Conservation (phyloP, 2,329 filamentous ascomycete species). For the Trichothecium roseum region DNA sequence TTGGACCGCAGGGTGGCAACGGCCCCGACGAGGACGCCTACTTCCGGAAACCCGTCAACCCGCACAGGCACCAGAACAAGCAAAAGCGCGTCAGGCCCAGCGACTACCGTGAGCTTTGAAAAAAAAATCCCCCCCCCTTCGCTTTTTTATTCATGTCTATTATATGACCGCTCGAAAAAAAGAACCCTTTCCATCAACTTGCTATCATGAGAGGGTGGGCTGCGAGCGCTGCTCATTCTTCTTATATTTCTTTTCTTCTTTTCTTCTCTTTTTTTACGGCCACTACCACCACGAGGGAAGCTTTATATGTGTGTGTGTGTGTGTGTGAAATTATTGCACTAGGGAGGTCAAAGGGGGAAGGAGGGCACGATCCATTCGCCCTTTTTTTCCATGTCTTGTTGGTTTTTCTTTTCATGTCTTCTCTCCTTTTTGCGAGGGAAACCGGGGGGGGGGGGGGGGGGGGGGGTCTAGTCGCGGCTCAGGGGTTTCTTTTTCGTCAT, state of each 20-base stretch:
- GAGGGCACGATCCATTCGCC: too few species aligned
- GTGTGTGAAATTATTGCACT: too few species aligned
- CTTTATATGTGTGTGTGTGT: too few species aligned
- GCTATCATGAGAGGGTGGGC: too few species aligned
- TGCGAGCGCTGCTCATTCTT: too few species aligned
- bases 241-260: constrained; percentile 7
- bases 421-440: not conserved
- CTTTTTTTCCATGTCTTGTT: too few species aligned
- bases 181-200: too few species aligned
- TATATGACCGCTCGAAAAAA: too few species aligned
- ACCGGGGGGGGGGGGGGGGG: not conserved
- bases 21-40: constrained; percentile 72
- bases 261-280: constrained; percentile 3
- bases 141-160: constrained; percentile 4
- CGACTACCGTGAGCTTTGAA: constrained; percentile 76
- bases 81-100: constrained; percentile 73
- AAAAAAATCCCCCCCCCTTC: not conserved
- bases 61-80: constrained; percentile 76
- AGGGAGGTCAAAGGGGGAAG: too few species aligned
- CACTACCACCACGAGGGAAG: too few species aligned
- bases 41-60: constrained; percentile 92
- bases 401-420: too few species aligned
- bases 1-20: constrained; percentile 1
- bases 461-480: not conserved
- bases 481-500: too few species aligned